phyloP scores from a whole-genome alignment of 2,329 filamentous ascomycete genomes.

The Dothideomycetes sp. region DNA sequence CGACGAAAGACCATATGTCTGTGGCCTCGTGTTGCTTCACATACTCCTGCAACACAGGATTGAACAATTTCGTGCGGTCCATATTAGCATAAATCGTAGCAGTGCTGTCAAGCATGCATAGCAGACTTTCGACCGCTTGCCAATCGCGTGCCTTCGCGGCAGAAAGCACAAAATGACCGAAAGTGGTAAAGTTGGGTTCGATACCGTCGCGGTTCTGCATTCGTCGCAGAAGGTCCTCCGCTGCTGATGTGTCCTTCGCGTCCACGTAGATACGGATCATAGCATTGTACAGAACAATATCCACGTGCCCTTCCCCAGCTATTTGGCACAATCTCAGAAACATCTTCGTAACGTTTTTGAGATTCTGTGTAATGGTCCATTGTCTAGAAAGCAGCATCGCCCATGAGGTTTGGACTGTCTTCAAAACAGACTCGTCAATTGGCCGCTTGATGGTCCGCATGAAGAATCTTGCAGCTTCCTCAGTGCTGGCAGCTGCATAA shows the following conservation, averaged over 20 bases:
- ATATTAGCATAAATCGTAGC: neutral
- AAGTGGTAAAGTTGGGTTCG: constrained; percentile 2
- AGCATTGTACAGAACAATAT: constrained; percentile 4
- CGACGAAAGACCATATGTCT: constrained; percentile 18
- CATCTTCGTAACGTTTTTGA: neutral
- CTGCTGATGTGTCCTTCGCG: neutral
- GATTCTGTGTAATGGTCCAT: constrained; percentile 1
- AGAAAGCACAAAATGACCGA: constrained; percentile 6
- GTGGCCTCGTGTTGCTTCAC: constrained; percentile 11
- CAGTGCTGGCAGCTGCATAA: neutral
- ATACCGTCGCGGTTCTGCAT: constrained; percentile 1
- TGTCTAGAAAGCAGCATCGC: constrained; percentile 1
- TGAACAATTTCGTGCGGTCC: constrained; percentile 5
- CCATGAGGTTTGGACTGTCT: constrained; percentile 2
- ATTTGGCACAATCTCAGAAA: constrained; percentile 1
- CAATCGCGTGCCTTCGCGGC: constrained; percentile 11
- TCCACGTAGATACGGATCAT: constrained; percentile 5
- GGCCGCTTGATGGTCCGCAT: neutral
- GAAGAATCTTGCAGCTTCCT: constrained; percentile 2
- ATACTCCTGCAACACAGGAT: constrained; percentile 7
- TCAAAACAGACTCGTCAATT: neutral
- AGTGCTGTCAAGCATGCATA: constrained; percentile 2
- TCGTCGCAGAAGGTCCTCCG: constrained; percentile 1
- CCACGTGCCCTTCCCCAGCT: neutral
- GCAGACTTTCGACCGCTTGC: constrained; percentile 7